Evolutionary conservation across 768 basidiomycete species (phyloP), one percentile per base, ranked within the genome.

Genomic region (Suillus weaverae): DNA sequence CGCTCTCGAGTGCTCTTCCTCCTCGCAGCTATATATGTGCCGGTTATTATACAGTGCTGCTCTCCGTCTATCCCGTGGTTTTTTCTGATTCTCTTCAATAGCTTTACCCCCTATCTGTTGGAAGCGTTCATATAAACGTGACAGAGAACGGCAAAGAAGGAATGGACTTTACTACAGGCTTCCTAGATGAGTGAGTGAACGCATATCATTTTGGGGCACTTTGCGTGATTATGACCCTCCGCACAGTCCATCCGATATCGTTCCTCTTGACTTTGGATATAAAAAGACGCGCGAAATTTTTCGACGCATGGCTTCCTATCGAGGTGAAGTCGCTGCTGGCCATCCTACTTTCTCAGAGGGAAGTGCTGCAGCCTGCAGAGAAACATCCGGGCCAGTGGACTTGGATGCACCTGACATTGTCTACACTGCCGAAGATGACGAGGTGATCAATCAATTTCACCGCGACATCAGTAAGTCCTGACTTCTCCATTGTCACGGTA

Each of bases 91-190:
- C 16, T 44, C 11, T 9, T 7, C 9, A 7, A 6, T 61, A 76
- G 75, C 63, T 72, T 64, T 82, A 88, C 69, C 85, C 85, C 3
- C 73, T 71, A 22, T 82, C 85, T 6, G 62, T 63, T 10, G 86
- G 86, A 10, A 76, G 77, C 55, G 77, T 85, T 22, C 85, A 86
- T 69, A 83, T 85, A 62, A 71, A 63, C 36, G 78, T 79, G n/a
- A 81, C 77, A 3, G 62, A 74, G 4, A 74, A 85, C 66, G 74
- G 77, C 26, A 77, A 80, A 61, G 79, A 78, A 8, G 72, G 76
- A 18, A 74, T 78, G 13, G 70, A 74, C 51, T 86, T 86, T 67
- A 78, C 83, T 60, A 71, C 84, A 11, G 81, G 80, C 30, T 85
- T 77, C 69, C 75, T 86, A 22, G 74, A 79, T 46, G 71, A 78